phyloP scores from a whole-genome alignment of 1,284 basidiomycete species.

The Irpex sp. region DNA sequence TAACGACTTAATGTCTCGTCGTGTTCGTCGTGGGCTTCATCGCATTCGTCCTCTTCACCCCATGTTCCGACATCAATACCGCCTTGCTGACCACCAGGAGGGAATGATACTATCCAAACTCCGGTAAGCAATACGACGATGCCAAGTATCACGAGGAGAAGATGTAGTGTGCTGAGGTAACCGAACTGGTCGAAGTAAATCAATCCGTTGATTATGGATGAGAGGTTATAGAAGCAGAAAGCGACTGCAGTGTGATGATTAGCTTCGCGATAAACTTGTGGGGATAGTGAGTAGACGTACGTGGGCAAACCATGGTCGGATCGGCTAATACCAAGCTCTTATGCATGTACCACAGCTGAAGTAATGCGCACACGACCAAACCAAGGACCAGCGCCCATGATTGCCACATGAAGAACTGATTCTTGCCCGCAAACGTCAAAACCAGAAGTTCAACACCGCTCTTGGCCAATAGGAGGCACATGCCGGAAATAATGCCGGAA shows the following conservation, averaged over 20 bases:
- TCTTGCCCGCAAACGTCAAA: slow-evolving; percentile 74
- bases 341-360: slow-evolving; percentile 92
- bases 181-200: slow-evolving; percentile 91
- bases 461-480: slow-evolving; percentile 93
- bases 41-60: slow-evolving; percentile 35
- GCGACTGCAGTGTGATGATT: slow-evolving; percentile 53
- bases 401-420: slow-evolving; percentile 88
- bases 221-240: slow-evolving; percentile 95
- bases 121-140: slow-evolving; percentile 81
- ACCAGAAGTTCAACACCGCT: slow-evolving; percentile 90
- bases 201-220: slow-evolving; percentile 84
- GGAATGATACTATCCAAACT: slow-evolving; percentile 86
- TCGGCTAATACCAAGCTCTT: slow-evolving; percentile 82
- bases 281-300: slow-evolving; percentile 39
- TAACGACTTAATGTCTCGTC: slow-evolving; percentile 17
- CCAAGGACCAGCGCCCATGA: slow-evolving; percentile 76
- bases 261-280: not conserved
- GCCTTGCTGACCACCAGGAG: slow-evolving; percentile 46
- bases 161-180: slow-evolving; percentile 64
- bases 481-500: slow-evolving; percentile 89
- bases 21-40: slow-evolving; percentile 23
- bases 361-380: slow-evolving; percentile 67
- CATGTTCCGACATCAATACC: slow-evolving; percentile 50
- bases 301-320: slow-evolving; percentile 89
- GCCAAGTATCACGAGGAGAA: slow-evolving; percentile 76